phyloP scores from a whole-genome alignment of 257 asterid genomes.

The Prunella vulgaris region DNA sequence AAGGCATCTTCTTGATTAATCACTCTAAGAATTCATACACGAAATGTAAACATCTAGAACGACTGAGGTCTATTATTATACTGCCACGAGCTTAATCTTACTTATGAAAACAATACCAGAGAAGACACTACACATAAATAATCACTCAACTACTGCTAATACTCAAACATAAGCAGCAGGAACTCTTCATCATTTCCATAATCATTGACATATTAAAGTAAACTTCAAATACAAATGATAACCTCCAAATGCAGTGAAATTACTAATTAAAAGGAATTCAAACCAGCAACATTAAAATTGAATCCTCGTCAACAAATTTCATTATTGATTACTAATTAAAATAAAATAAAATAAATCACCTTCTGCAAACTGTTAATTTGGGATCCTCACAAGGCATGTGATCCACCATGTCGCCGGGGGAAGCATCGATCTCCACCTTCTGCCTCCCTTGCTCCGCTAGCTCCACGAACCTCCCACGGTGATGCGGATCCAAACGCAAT shows the following conservation, averaged over 20 bases:
- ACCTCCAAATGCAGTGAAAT: constrained; percentile 8
- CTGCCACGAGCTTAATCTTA: no score
- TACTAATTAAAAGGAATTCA: constrained; percentile 4
- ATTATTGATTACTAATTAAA: not conserved
- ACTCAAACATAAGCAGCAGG: not conserved
- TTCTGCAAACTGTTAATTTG: constrained; percentile 71
- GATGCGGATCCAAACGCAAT: constrained; percentile 74
- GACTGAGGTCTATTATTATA: not conserved
- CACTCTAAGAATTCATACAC: not conserved
- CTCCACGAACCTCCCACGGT: constrained; percentile 55
- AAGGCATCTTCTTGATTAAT: not conserved
- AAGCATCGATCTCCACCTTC: constrained; percentile 42
- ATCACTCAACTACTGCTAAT: not conserved
- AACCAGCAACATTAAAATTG: constrained; percentile 8
- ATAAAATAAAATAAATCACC: constrained; percentile 38
- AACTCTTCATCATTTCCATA: not conserved
- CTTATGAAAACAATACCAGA: not conserved
- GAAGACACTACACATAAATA: not conserved
- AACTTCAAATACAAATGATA: constrained; percentile 1
- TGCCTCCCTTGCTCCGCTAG: constrained; percentile 50
- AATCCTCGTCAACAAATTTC: not conserved
- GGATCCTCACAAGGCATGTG: constrained; percentile 99
- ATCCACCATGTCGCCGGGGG: constrained; percentile 73
- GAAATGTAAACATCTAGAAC: not conserved
- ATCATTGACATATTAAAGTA: not conserved